Evolutionary conservation across 306 rosid species (phyloP).

Genomic region (Myrica gale): DNA sequence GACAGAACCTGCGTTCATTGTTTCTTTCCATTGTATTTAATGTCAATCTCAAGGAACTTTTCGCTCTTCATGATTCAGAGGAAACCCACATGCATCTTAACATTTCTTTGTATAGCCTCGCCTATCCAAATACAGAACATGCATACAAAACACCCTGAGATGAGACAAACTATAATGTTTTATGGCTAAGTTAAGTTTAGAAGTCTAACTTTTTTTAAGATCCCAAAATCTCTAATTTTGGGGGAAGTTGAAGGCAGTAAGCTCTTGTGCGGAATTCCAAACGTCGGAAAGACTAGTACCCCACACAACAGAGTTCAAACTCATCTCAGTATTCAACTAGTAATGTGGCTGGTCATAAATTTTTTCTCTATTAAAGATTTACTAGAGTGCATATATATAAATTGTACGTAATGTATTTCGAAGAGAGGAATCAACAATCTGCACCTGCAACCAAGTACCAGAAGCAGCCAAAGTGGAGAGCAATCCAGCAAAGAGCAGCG

Average conservation of each 20-base stretch:
- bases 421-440: background rate
- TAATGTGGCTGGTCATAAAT: too few species aligned
- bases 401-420: background rate
- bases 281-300: background rate
- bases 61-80: constrained; percentile 1
- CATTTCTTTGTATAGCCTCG: too few species aligned
- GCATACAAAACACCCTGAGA: background rate
- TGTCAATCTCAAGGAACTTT: constrained; percentile 15
- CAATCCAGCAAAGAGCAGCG: constrained; percentile 74
- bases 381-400: background rate
- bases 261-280: background rate
- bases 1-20: background rate
- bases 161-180: background rate
- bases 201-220: background rate
- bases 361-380: too few species aligned
- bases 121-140: background rate
- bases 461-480: constrained; percentile 97
- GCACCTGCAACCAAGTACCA: constrained; percentile 97
- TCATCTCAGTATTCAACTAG: too few species aligned
- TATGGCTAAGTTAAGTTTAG: too few species aligned
- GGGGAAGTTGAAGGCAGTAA: background rate
- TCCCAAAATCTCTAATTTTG: background rate
- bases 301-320: too few species aligned
- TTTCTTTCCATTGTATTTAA: background rate
- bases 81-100: background rate